A percentile compares a stretch with the other conserved stretches of the same genome.
Conservation (phyloP, 106 monocot genomes). For the Xerophyta viscosa region DNA sequence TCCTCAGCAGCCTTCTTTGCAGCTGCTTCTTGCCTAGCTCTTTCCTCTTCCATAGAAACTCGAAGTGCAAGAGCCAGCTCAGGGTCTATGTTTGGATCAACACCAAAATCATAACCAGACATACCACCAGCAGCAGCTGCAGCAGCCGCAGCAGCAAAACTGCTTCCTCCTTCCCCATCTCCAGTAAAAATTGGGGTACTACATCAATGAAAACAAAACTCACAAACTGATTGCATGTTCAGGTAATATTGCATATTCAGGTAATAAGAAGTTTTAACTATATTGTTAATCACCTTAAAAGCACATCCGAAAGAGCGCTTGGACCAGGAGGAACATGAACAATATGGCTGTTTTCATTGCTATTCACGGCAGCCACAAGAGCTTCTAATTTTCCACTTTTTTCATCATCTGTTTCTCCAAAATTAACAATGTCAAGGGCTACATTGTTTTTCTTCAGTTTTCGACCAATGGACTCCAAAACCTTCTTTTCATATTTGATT, state of each 20-base stretch:
- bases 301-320: slow-evolving; percentile 78
- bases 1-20: slow-evolving; percentile 93
- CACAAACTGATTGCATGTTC: too few relatives aligned
- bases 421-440: slow-evolving; percentile 87
- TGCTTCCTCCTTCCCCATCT: slow-evolving; percentile 87
- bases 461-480: slow-evolving; percentile 73
- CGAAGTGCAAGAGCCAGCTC: slow-evolving; percentile 94
- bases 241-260: too few relatives aligned
- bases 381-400: slow-evolving; percentile 90
- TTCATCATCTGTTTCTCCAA: slow-evolving; percentile 83
- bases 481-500: slow-evolving; percentile 76
- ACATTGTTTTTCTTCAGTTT: slow-evolving; percentile 96
- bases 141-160: slow-evolving; percentile 89
- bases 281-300: slow-evolving; percentile 50
- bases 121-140: slow-evolving; percentile 72
- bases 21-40: slow-evolving; percentile 95
- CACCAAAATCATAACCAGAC: slow-evolving; percentile 89
- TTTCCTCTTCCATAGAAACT: slow-evolving; percentile 99
- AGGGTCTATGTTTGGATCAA: slow-evolving; percentile 95
- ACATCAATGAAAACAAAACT: slow-evolving; percentile 3
- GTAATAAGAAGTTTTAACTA: too few relatives aligned
- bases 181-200: slow-evolving; percentile 92
- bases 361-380: slow-evolving; percentile 76
- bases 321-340: slow-evolving; percentile 84
- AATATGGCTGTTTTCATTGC: slow-evolving; percentile 87